These are phyloP conservation scores for Solanum aculeatissimum DNA, from an alignment of 305 asterid species.

Conservation along the genomic window DNA sequence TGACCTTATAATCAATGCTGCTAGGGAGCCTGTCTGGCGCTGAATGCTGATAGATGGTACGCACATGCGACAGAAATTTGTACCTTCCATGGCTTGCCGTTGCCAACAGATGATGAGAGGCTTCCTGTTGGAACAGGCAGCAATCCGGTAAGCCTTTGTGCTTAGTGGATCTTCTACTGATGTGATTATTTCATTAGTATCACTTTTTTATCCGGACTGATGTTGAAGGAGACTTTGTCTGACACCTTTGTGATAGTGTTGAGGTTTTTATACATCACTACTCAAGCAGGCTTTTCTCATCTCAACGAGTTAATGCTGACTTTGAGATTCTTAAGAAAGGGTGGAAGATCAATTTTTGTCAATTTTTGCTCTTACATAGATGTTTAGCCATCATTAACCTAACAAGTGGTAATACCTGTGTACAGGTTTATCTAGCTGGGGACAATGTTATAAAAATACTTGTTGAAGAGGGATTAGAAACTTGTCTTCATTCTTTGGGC, in stretches of 20 bases:
- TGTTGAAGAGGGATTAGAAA: slow-evolving; percentile 79
- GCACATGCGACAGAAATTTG: slow-evolving; percentile 58
- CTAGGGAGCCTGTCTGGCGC: slow-evolving; percentile 93
- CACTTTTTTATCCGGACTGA: not conserved
- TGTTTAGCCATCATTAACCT: not conserved
- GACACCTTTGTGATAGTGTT: not conserved
- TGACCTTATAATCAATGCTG: not conserved
- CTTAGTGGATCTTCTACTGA: not conserved
- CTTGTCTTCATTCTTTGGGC: slow-evolving; percentile 81
- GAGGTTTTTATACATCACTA: not conserved
- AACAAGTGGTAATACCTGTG: not conserved
- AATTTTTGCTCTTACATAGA: not conserved
- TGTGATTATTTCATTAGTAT: not conserved
- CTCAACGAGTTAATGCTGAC: not conserved
- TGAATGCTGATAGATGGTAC: slow-evolving; percentile 79
- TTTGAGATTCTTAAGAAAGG: not conserved
- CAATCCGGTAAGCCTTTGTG: slow-evolving; percentile 75
- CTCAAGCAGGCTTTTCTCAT: not conserved
- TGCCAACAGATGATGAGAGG: slow-evolving; percentile 65
- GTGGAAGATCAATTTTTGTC: not conserved
- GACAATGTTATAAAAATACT: slow-evolving; percentile 73
- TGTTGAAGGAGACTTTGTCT: not conserved
- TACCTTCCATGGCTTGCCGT: slow-evolving; percentile 53
- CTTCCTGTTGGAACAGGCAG: slow-evolving; percentile 99
- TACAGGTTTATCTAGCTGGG: slow-evolving; percentile 69